phyloP scores from a whole-genome alignment of 2,329 filamentous ascomycete genomes.

The Intubia oerlemansii region DNA sequence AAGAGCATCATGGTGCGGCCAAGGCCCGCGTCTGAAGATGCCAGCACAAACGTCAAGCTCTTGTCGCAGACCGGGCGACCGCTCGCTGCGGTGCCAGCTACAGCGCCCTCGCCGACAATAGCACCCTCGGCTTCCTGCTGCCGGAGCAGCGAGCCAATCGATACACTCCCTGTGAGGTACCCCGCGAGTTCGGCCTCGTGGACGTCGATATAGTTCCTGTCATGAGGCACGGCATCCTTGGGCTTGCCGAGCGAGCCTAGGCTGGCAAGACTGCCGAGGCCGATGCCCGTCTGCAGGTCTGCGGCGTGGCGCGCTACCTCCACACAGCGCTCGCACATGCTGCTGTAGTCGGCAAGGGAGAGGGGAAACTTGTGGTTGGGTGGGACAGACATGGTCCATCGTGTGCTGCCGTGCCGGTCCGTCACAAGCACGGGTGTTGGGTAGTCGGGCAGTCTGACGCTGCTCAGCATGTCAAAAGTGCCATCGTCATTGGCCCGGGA shows the following conservation, averaged over 20 bases:
- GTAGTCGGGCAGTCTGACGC: slow-evolving; percentile 44
- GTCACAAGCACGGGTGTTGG: slow-evolving; percentile 51
- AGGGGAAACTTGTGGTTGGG: slow-evolving; percentile 44
- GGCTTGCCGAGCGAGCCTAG: not conserved
- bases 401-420: slow-evolving; percentile 39
- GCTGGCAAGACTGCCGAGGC: not conserved
- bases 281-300: slow-evolving; percentile 17
- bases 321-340: slow-evolving; percentile 46
- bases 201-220: slow-evolving; percentile 61
- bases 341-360: slow-evolving; percentile 39
- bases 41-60: slow-evolving; percentile 60
- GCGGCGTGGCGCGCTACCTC: slow-evolving; percentile 39
- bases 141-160: slow-evolving; percentile 13
- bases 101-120: slow-evolving; percentile 26
- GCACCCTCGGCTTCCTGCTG: slow-evolving; percentile 11
- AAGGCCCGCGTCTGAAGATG: slow-evolving; percentile 52
- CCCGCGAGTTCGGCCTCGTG: slow-evolving; percentile 45
- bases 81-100: slow-evolving; percentile 17
- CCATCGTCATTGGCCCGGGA: slow-evolving; percentile 23
- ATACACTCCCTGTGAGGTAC: slow-evolving; percentile 29
- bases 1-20: slow-evolving; percentile 57
- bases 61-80: slow-evolving; percentile 39
- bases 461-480: slow-evolving; percentile 42
- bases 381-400: slow-evolving; percentile 71
- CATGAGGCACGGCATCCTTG: slow-evolving; percentile 32